Conservation (phyloP, 768 basidiomycete genomes). For the Kwoniella dejecticola region DNA sequence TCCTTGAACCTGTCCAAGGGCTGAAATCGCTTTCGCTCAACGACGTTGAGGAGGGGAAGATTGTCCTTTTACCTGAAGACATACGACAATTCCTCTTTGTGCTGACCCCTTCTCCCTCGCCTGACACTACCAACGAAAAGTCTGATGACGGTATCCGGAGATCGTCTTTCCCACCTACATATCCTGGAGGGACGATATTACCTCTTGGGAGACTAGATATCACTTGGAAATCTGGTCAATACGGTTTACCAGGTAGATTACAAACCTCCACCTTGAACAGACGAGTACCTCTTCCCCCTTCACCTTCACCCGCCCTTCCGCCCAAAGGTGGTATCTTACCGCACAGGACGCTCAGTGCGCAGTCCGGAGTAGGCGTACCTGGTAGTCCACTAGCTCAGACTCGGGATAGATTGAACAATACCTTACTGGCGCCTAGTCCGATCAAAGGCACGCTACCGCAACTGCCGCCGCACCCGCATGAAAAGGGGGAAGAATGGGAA, state of each 20-base stretch:
- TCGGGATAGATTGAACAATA: background rate
- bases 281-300: conserved; percentile 69
- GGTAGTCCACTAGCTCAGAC: background rate
- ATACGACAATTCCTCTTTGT: conserved; percentile 86
- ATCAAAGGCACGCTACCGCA: conserved; percentile 7
- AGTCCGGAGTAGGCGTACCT: background rate
- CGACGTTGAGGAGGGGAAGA: conserved; percentile 43
- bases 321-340: background rate
- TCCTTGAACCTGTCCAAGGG: conserved; percentile 44
- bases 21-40: conserved; percentile 63
- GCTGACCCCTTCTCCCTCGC: conserved; percentile 63
- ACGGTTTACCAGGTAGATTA: conserved; percentile 81
- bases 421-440: conserved; percentile 11
- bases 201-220: conserved; percentile 86
- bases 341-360: conserved; percentile 21
- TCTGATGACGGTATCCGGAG: conserved; percentile 21
- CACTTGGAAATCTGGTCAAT: conserved; percentile 74
- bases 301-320: conserved; percentile 42
- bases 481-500: conserved; percentile 30
- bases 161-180: conserved; percentile 57
- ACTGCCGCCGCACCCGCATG: background rate
- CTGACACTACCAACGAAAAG: background rate
- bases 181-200: conserved; percentile 70
- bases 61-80: conserved; percentile 80
- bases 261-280: conserved; percentile 87